Evolutionary conservation across 1,284 basidiomycete species (phyloP), one percentile per base, ranked within the genome.

Genomic region (Microbotryum intermedium): DNA sequence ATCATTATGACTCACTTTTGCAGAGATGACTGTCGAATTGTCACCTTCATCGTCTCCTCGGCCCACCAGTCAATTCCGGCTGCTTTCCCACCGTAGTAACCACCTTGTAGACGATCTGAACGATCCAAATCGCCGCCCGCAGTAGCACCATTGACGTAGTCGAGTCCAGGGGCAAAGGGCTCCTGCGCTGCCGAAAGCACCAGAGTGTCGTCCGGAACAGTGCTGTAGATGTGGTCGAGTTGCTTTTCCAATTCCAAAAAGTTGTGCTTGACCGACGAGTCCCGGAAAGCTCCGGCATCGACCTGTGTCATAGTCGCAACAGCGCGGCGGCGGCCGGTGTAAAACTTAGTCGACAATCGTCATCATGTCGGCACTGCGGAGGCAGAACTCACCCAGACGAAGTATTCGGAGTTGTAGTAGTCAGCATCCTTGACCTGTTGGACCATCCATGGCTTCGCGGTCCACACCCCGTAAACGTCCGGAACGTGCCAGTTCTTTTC

Each of bases 371-470:
- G 4, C 7, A 7, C 18, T 18, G 6, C 2, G 45, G n/a, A 18
- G 25, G 16, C 1, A 13, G 11, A 20, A 55, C 58, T 26, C 49
- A 56, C 64, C 69, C 69, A 70, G 58, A 70, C 65, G 47, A 70
- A 70, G 53, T 65, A 67, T n/a, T 66, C 62, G 39, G 62, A 63
- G 25, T 56, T 50, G 57, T 69, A 70, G 4, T 61, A 60, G 45
- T 70, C 55, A 3, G 48, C 34, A 13, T 64, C 51, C 28, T 60
- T 60, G 18, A 60, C 65, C 25, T 70, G 46, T 39, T 62, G 42
- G 4, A 69, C 63, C 25, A 70, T 67, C 69, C 69, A 70, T 18
- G 69, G 67, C 52, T 70, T 70, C 3, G 69, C 67, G 1, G 67
- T 70, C 69, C 69, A 70, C 4, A 66, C 58, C 8, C 62, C 65